Conservation (phyloP, 257 asterid genomes). For the Solanum chmielewskii region DNA sequence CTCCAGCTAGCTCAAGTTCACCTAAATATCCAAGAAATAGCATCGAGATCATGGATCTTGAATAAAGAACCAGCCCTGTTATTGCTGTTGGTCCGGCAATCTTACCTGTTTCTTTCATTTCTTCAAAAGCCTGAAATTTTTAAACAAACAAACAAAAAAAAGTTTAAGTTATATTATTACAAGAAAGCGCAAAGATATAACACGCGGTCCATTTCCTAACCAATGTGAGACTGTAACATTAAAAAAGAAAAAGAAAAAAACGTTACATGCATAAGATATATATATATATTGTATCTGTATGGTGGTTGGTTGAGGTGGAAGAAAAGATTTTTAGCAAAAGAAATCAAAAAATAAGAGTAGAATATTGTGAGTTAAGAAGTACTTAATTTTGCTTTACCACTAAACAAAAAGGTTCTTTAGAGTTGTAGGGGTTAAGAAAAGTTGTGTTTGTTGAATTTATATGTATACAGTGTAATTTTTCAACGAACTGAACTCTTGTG, state of each 20-base stretch:
- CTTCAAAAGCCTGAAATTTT: slow-evolving; percentile 50
- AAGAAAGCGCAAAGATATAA: not conserved
- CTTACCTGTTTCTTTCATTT: slow-evolving; percentile 70
- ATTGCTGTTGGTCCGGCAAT: slow-evolving; percentile 76
- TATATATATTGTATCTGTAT: not conserved
- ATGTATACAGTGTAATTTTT: not conserved
- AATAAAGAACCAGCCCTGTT: slow-evolving; percentile 65
- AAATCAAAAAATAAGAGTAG: not conserved
- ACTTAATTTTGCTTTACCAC: not conserved
- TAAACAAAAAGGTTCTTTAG: not conserved
- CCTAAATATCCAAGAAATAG: slow-evolving; percentile 87
- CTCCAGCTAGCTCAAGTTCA: slow-evolving; percentile 87
- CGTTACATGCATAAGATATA: not conserved
- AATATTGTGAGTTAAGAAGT: too few species aligned
- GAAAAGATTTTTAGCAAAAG: not conserved
- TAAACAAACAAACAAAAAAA: not conserved
- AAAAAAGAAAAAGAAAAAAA: not conserved
- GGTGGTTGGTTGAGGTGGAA: not conserved
- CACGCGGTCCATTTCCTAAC: not conserved
- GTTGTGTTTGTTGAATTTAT: not conserved
- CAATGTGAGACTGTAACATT: not conserved
- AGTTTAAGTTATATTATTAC: not conserved
- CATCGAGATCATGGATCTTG: slow-evolving; percentile 94
- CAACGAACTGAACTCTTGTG: not conserved
- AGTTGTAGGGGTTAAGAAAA: not conserved